Conservation (phyloP, 2,329 filamentous ascomycete species). For the Cladophialophora bantiana region DNA sequence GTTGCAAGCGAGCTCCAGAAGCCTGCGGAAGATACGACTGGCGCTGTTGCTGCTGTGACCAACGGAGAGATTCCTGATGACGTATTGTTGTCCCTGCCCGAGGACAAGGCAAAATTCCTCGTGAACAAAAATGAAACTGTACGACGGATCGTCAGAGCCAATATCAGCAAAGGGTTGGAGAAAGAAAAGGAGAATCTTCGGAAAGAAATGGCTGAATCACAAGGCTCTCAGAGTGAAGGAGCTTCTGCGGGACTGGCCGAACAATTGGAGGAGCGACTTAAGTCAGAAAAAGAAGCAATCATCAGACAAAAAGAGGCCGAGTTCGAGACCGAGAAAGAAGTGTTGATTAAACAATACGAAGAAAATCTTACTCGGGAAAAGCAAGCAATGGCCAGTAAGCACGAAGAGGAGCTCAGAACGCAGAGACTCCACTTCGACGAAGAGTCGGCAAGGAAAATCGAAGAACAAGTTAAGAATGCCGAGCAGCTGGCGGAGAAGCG, state of each 20-base stretch:
- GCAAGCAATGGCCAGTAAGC: conserved; percentile 53
- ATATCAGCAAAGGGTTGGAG: conserved; percentile 58
- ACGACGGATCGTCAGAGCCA: conserved; percentile 61
- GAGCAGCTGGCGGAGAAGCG: conserved; percentile 75
- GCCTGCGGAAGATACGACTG: conserved; percentile 36
- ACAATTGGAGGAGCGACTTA: conserved; percentile 35
- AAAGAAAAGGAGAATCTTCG: conserved; percentile 47
- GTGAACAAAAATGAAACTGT: conserved; percentile 59
- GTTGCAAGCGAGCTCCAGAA: conserved; percentile 45
- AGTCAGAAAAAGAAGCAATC: conserved; percentile 34
- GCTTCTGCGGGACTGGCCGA: conserved; percentile 20
- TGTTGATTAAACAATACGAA: conserved; percentile 48
- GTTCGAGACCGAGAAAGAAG: conserved; percentile 48
- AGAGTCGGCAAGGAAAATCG: conserved; percentile 49
- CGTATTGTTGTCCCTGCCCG: conserved; percentile 53
- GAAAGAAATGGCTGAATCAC: conserved; percentile 44
- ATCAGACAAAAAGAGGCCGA: conserved; percentile 52
- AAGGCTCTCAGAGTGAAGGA: conserved; percentile 18
- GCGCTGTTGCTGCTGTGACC: conserved; percentile 37
- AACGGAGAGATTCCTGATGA: conserved; percentile 46
- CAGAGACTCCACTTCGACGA: conserved; percentile 64
- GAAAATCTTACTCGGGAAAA: conserved; percentile 50
- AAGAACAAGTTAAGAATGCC: conserved; percentile 56
- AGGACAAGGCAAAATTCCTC: conserved; percentile 59
- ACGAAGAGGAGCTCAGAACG: conserved; percentile 66